Base-by-base conservation (phyloP, 306 rosid genomes). In the Corylus avellana region DNA sequence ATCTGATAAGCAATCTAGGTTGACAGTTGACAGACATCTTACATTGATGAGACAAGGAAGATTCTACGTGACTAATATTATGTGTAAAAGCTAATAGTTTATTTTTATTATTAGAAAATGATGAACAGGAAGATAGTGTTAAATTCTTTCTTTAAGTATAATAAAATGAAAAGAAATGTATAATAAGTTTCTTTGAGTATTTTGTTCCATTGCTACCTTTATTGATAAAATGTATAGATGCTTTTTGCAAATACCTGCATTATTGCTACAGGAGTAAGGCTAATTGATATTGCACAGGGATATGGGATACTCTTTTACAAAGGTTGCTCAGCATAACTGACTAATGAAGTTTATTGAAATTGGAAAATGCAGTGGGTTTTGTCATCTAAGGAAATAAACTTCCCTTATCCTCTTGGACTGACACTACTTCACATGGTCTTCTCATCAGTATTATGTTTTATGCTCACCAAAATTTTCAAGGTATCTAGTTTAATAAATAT, bases 351-450 rank as follows among this genome's bases (percentile, higher is more conserved):
- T 70, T 54, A 73, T 70, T 66, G 59, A 49, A 77, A 75, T 58
- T 83, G 80, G 80, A 71, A 51, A 62, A 47, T 90, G 89, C 96
- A 95, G 99, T 95, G 97, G 98, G 94, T 95, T 78, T 86, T 95
- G 90, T 95, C 99, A 2, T 95, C 99, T 12, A 95, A 95, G 88
- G 98, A 93, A 84, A 91, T 95, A 80, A 93, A 95, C 88, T 95
- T 95, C 66, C 99, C 99, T 22, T 95, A 93, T 86, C 99, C 99
- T 80, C 90, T 95, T 73, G 99, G 94, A 10, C 85, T 95, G 91
- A 95, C 99, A 76, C 93, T 95, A 51, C 96, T 95, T 81, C 99
- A 95, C 88, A 95, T 95, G 99, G 78, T 93, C 88, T 95, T 95
- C 88, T 95, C 99, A 62, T 93, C 99, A 22, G 91, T 90, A 84